A percentile compares a stretch with the other conserved stretches of the same genome.
phyloP scores from a whole-genome alignment of 306 rosid genomes.

The Vicia villosa region DNA sequence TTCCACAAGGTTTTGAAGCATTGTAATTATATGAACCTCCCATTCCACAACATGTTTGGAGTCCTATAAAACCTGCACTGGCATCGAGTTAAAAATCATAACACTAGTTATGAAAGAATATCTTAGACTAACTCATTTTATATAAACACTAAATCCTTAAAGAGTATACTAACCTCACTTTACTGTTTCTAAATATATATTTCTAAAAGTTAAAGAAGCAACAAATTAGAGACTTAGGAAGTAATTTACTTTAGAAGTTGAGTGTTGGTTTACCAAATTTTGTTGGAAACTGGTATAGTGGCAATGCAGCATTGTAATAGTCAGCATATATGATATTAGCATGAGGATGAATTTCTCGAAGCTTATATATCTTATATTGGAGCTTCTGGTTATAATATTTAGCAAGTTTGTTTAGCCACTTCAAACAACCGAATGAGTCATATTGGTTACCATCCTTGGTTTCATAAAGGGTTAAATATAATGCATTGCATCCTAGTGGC shows the following conservation, averaged over 20 bases:
- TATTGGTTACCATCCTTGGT: slow-evolving; percentile 37
- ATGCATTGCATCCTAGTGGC: slow-evolving; percentile 44
- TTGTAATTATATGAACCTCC: too few species aligned
- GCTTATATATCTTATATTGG: slow-evolving; percentile 32
- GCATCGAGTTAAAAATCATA: too few species aligned
- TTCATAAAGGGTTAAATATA: slow-evolving; percentile 35
- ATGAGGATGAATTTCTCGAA: slow-evolving; percentile 38
- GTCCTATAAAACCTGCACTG: too few species aligned
- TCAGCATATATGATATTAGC: slow-evolving; percentile 52
- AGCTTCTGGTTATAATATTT: slow-evolving; percentile 50
- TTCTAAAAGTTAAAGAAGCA: too few species aligned
- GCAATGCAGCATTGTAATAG: slow-evolving; percentile 46
- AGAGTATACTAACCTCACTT: too few species aligned
- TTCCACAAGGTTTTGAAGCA: too few species aligned
- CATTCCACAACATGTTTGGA: too few species aligned
- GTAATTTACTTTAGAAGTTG: neutral
- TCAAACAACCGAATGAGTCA: slow-evolving; percentile 49
- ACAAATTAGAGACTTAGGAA: neutral
- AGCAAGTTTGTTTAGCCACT: slow-evolving; percentile 48
- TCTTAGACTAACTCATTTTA: neutral
- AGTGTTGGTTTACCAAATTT: slow-evolving; percentile 39
- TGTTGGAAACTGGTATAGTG: slow-evolving; percentile 37
- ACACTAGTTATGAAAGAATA: neutral
- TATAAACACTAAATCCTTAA: too few species aligned
- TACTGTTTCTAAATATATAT: too few species aligned